These are phyloP conservation scores for Eucalyptus pauciflora DNA, from an alignment of 345 rosid genomes.

Conservation along the genomic window DNA sequence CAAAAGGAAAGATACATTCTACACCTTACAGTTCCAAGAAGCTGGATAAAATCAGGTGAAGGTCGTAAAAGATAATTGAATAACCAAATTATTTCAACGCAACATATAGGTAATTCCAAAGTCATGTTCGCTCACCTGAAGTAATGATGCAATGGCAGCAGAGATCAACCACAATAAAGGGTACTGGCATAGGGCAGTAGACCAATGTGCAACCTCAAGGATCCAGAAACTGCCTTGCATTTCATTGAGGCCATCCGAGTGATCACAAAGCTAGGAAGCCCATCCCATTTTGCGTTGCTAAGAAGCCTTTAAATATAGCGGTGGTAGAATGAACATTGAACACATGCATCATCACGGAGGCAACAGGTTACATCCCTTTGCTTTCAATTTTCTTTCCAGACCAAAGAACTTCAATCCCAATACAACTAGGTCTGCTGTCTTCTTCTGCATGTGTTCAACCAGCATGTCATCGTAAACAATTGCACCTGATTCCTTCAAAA, in stretches of 20 bases:
- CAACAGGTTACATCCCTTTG: conserved; percentile 37
- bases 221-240: background rate
- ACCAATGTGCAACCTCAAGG: background rate
- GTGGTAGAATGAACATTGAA: background rate
- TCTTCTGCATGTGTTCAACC: conserved; percentile 70
- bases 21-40: background rate
- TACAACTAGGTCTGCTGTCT: conserved; percentile 69
- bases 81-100: background rate
- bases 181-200: background rate
- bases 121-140: background rate
- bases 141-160: background rate
- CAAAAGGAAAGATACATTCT: background rate
- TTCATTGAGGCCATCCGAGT: background rate
- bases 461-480: conserved; percentile 74
- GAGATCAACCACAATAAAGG: background rate
- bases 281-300: background rate
- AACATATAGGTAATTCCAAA: background rate
- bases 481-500: conserved; percentile 52
- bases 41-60: background rate
- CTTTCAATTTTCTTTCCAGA: conserved; percentile 77
- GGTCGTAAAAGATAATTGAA: rapidly evolving
- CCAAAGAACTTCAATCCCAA: conserved; percentile 78
- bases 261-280: background rate
- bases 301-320: background rate
- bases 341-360: background rate